phyloP scores from a whole-genome alignment of 129 eudicot species.

The Ambrosia trifida region DNA sequence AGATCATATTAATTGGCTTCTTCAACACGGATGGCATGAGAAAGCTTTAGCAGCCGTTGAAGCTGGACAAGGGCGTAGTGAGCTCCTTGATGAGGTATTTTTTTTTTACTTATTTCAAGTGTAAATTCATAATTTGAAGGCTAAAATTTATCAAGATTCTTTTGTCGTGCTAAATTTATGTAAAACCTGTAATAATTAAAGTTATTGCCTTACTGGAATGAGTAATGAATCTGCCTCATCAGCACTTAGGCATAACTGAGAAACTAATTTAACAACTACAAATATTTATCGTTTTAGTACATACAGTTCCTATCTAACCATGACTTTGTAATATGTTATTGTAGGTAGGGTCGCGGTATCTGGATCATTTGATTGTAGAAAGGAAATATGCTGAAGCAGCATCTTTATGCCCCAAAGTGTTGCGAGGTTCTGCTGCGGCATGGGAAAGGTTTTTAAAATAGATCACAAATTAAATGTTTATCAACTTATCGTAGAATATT shows the following conservation, averaged over 20 bases:
- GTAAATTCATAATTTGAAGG: conserved; percentile 10
- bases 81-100: conserved; percentile 82
- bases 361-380: conserved; percentile 94
- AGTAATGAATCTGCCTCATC: neutral
- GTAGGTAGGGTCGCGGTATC: conserved; percentile 91
- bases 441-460: conserved; percentile 77
- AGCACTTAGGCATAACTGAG: neutral
- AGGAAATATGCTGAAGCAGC: conserved; percentile 98
- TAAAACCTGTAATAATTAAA: neutral
- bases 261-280: conserved; percentile 3
- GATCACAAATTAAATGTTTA: conserved; percentile 12
- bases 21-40: conserved; percentile 94
- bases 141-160: neutral
- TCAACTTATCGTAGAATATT: conserved; percentile 9
- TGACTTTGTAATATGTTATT: neutral
- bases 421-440: conserved; percentile 91
- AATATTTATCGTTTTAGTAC: neutral
- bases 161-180: neutral
- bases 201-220: neutral
- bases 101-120: conserved; percentile 14
- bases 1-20: conserved; percentile 98
- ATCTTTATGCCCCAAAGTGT: conserved; percentile 90
- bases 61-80: conserved; percentile 92
- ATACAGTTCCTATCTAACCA: neutral
- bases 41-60: conserved; percentile 95